Conservation (phyloP, 345 rosid species). For the Eutrema japonicum region DNA sequence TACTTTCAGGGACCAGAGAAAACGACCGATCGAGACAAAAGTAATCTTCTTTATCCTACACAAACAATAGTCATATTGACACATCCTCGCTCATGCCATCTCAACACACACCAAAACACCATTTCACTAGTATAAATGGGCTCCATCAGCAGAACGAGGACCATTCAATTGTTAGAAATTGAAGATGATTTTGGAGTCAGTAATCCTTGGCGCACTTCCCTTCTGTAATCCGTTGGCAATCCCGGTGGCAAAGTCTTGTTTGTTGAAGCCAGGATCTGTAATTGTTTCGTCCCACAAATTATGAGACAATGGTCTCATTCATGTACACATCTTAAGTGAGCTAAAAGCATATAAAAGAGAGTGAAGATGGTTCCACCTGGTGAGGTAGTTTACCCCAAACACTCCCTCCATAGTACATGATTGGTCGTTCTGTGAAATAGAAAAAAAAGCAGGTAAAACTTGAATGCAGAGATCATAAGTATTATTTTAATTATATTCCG, state of each 20-base stretch:
- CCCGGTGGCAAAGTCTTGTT: constrained; percentile 34
- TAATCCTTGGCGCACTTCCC: constrained; percentile 34
- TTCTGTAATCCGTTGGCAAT: constrained; percentile 25
- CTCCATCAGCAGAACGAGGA: constrained; percentile 16
- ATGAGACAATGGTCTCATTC: constrained; percentile 14
- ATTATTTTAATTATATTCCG: constrained; percentile 7
- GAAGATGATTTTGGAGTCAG: constrained; percentile 36
- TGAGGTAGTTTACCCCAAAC: constrained; percentile 48
- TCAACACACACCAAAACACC: constrained; percentile 29
- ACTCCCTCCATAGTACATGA: constrained; percentile 43
- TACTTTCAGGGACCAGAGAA: constrained; percentile 39
- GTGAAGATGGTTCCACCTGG: constrained; percentile 33
- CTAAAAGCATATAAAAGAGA: constrained; percentile 18
- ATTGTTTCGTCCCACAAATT: constrained; percentile 14
- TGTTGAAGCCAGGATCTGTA: constrained; percentile 39
- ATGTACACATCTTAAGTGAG: not conserved
- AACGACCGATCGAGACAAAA: constrained; percentile 15
- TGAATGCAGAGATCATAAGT: constrained; percentile 15
- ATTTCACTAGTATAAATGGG: constrained; percentile 16
- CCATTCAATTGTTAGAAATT: constrained; percentile 23
- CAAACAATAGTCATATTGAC: constrained; percentile 2
- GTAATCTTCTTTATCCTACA: constrained; percentile 13
- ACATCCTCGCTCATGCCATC: constrained; percentile 24
- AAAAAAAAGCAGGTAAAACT: not conserved
- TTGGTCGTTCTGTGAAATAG: constrained; percentile 39